Base-by-base conservation (phyloP, 2,329 filamentous ascomycete species). In the Aaosphaeria arxii region DNA sequence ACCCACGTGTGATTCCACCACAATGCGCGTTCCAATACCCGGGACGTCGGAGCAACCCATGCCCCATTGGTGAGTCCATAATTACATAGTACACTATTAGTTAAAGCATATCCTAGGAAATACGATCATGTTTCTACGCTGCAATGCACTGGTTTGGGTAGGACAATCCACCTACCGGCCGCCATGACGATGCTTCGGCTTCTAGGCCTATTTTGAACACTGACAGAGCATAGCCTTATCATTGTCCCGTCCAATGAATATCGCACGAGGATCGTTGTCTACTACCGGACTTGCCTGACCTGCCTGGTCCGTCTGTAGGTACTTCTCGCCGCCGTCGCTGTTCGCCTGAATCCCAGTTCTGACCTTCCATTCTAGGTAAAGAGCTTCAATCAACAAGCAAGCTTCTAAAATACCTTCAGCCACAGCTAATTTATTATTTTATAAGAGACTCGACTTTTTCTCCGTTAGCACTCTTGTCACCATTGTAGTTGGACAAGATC, bases 321-420 rank as follows among this genome's bases (percentile, higher is more conserved):
- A 63, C 65, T 24, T 9, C 28, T 9, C 7, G 11, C 7, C 17
- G 17, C 39, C 50, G 40, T 58, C 57, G 56, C 55, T 44, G 48
- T 52, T 59, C 53, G 58, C 58, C 56, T 39, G 30, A 44, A 29
- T 7, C 31, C 31, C 6, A 17, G 36, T 47, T 41, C 44, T n/a
- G 33, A 68, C 66, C 66, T 70, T 58, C 66, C 63, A 32, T 11
- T 62, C 58, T 9, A 7, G 63, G 66, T 44, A 66, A 63, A 51
- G 62, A 64, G 56, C 57, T 61, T 56, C 51, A 45, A 51, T 42
- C 45, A 40, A 40, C 29, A 32, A 30, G 3, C 13, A 9, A 55
- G 43, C 51, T 55, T 47, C 49, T 56, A 55, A 53, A 48, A 45
- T 43, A 44, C 42, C 49, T 43, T 29, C 9, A 9, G 33, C 43